Evolutionary conservation across 495 filamentous ascomycete species (phyloP).

Genomic region (Aspergillus ostianus): DNA sequence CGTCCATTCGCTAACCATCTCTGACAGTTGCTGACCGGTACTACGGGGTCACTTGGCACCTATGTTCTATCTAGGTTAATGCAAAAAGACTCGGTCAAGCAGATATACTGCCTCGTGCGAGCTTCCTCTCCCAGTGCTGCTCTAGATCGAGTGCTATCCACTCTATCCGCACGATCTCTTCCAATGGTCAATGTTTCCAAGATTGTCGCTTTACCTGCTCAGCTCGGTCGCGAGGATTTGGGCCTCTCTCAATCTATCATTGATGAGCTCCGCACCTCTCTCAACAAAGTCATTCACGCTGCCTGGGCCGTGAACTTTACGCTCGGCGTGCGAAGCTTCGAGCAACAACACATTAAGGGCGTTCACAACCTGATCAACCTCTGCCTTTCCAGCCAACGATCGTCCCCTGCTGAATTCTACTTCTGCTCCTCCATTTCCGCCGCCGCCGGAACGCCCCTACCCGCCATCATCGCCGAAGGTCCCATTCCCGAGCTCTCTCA

Average conservation of each 20-base stretch:
- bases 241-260: slow-evolving; percentile 31
- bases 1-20: slow-evolving; percentile 4
- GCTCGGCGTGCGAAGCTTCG: slow-evolving; percentile 58
- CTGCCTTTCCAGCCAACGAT: slow-evolving; percentile 39
- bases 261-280: slow-evolving; percentile 36
- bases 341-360: slow-evolving; percentile 56
- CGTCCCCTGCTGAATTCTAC: slow-evolving; percentile 39
- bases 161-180: slow-evolving; percentile 38
- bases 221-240: slow-evolving; percentile 16
- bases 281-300: slow-evolving; percentile 56
- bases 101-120: slow-evolving; percentile 60
- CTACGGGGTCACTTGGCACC: slow-evolving; percentile 60
- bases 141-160: slow-evolving; percentile 35
- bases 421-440: slow-evolving; percentile 64
- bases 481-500: slow-evolving; percentile 46
- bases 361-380: slow-evolving; percentile 60
- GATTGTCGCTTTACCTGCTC: slow-evolving; percentile 13
- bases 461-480: slow-evolving; percentile 44
- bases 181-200: slow-evolving; percentile 19
- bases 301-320: slow-evolving; percentile 79
- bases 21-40: slow-evolving; percentile 50
- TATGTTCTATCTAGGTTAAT: slow-evolving; percentile 51
- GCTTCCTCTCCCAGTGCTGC: slow-evolving; percentile 40
- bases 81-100: slow-evolving; percentile 27
- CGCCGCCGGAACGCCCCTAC: slow-evolving; percentile 32